Evolutionary conservation across 768 basidiomycete genomes (phyloP).

Genomic region (Zangia roseola): DNA sequence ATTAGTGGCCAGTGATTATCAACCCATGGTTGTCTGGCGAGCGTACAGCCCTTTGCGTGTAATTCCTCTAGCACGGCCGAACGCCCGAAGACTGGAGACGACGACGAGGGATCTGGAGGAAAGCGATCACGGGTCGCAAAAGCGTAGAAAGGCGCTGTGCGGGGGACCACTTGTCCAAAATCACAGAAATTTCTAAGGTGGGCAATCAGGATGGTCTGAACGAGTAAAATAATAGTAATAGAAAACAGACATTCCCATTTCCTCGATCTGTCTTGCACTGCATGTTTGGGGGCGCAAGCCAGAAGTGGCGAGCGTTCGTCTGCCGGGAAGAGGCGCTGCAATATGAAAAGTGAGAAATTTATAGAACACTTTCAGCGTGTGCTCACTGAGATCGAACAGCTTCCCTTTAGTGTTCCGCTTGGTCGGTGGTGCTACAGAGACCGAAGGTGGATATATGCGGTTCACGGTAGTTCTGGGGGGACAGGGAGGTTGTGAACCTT

Average conservation of each 20-base stretch:
- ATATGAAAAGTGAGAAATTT: background rate
- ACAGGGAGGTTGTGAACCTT: conserved; percentile 1
- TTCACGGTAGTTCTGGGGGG: background rate
- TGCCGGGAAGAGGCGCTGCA: conserved; percentile 35
- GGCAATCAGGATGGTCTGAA: conserved; percentile 3
- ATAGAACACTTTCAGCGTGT: background rate
- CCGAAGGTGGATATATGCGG: conserved; percentile 27
- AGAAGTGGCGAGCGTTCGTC: conserved; percentile 47
- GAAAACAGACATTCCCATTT: conserved; percentile 50
- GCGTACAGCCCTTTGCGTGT: conserved; percentile 53
- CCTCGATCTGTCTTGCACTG: conserved; percentile 41
- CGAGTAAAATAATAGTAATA: background rate
- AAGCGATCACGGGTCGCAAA: conserved; percentile 46
- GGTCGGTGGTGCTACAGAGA: conserved; percentile 2
- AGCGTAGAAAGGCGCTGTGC: conserved; percentile 55
- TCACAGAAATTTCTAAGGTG: conserved; percentile 46
- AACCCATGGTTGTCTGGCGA: conserved; percentile 80
- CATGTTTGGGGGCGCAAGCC: conserved; percentile 52
- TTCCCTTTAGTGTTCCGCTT: conserved; percentile 8
- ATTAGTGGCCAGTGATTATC: conserved; percentile 89
- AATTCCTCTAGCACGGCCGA: conserved; percentile 56
- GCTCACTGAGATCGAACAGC: conserved; percentile 47
- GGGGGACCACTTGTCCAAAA: conserved; percentile 53
- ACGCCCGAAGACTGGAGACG: conserved; percentile 42
- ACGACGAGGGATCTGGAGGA: conserved; percentile 21